Evolutionary conservation across 2,329 filamentous ascomycete genomes (phyloP).

Genomic region (Paraphoma sp.): DNA sequence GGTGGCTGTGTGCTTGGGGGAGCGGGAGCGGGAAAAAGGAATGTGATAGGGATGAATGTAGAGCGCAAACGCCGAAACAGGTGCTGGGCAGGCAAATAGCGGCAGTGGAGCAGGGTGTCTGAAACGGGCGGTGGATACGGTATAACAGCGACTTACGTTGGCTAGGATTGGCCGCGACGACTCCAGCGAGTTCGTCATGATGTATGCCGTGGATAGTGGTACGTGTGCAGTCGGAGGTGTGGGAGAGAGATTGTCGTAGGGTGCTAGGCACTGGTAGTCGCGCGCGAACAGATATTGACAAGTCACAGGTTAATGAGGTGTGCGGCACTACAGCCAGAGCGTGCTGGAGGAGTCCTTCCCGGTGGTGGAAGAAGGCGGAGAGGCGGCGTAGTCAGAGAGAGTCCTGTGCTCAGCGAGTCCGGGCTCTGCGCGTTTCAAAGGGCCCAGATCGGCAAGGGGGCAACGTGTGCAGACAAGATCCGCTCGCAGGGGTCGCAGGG

Average conservation of each 20-base stretch:
- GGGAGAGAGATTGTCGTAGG: slow-evolving; percentile 5
- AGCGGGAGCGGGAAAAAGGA: slow-evolving; percentile 4
- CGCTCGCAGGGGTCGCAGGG: slow-evolving; percentile 17
- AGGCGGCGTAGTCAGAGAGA: slow-evolving; percentile 3
- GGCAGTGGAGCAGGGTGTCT: slow-evolving; percentile 22
- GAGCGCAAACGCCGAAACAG: slow-evolving; percentile 1
- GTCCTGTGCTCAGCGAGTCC: slow-evolving; percentile 23
- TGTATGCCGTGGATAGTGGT: slow-evolving; percentile 13
- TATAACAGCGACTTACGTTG: slow-evolving; percentile 42
- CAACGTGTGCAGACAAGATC: slow-evolving; percentile 21
- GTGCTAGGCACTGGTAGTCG: neutral
- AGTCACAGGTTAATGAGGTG: neutral
- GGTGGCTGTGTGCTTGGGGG: slow-evolving; percentile 6
- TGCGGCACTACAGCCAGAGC: neutral
- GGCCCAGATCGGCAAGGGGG: slow-evolving; percentile 33
- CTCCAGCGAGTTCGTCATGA: slow-evolving; percentile 49
- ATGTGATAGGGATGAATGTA: slow-evolving; percentile 9
- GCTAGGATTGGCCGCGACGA: slow-evolving; percentile 50
- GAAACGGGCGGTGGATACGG: slow-evolving; percentile 38
- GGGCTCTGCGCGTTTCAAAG: slow-evolving; percentile 30
- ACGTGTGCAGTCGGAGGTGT: slow-evolving; percentile 8
- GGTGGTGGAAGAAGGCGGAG: neutral
- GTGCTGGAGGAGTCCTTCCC: neutral
- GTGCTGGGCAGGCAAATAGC: slow-evolving; percentile 13
- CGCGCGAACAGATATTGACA: slow-evolving; percentile 1